Conservation (phyloP, 345 rosid genomes). For the Erucastrum elatum region DNA sequence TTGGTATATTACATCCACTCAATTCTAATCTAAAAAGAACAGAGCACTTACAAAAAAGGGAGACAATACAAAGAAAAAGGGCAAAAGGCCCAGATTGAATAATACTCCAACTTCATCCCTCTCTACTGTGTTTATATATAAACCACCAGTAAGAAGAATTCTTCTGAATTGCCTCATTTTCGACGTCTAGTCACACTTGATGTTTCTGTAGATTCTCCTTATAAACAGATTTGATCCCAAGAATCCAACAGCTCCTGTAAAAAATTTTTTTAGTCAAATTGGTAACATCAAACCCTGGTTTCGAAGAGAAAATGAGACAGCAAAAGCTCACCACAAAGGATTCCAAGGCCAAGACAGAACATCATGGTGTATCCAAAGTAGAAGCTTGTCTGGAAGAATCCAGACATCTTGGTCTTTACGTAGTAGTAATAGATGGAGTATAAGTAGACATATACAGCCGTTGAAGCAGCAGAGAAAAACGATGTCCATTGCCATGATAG, state of each 20-base stretch:
- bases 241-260: constrained; percentile 88
- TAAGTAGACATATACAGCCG: too few species aligned
- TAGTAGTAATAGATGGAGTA: too few species aligned
- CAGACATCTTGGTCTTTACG: too few species aligned
- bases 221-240: constrained; percentile 92
- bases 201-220: constrained; percentile 96
- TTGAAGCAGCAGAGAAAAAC: too few species aligned
- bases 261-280: background rate
- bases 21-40: constrained; percentile 36
- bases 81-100: too few species aligned
- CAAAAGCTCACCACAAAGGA: constrained; percentile 77
- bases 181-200: constrained; percentile 72
- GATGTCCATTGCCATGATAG: too few species aligned
- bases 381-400: constrained; percentile 43
- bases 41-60: constrained; percentile 27
- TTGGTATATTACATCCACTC: constrained; percentile 33
- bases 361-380: constrained; percentile 95
- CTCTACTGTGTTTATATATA: constrained; percentile 29
- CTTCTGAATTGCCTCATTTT: constrained; percentile 21
- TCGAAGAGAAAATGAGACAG: background rate
- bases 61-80: constrained; percentile 8
- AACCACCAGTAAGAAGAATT: constrained; percentile 14
- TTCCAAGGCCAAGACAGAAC: constrained; percentile 94
- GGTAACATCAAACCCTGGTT: background rate
- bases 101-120: background rate